Base-by-base conservation (phyloP, 2,329 filamentous ascomycete species). In the Celoporthe dispersa region DNA sequence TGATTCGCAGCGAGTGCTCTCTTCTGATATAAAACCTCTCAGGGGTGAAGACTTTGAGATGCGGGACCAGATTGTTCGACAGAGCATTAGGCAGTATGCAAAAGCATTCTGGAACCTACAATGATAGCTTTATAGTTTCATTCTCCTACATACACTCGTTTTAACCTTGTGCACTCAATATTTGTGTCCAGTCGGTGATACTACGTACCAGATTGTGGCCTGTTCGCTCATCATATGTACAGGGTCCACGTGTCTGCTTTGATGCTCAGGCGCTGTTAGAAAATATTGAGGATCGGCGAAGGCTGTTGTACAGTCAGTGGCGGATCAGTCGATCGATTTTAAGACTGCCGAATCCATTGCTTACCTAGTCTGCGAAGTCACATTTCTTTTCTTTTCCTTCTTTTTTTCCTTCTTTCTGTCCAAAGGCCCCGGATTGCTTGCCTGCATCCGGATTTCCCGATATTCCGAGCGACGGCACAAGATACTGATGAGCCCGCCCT, bases 391-490 rank as follows among this genome's bases (percentile, higher is more conserved):
- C 28, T 12, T 28, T 31, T 7, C 8, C 2, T 31, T 61, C 11
- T n/a, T 35, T 11, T 39, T 61, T 35, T 39, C 2, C 6, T 60
- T 5, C 22, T n/a, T n/a, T n/a, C n/a, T n/a, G n/a, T n/a, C n/a
- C n/a, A n/a, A 39, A 2, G n/a, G 22, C 9, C 59, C 5, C 59
- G 11, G n/a, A 35, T 12, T 55, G 25, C 33, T 57, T 57, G 25
- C 8, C 33, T 57, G n/a, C 44, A 48, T 16, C 39, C 53, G 33
- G 62, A 51, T 33, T 41, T 22, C 25, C 62, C 62, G 62, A 64
- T 25, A 64, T 64, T 9, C 62, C 41, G 62, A 64, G 62, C 62
- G 62, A 51, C 62, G 31, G 62, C 25, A 64, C 57, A 37, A 60
- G 11, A 60, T 60, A 37, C 33, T 37, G 57, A 60, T 60, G 62